Conservation (phyloP, 345 rosid species). For the Eucalyptus albens region DNA sequence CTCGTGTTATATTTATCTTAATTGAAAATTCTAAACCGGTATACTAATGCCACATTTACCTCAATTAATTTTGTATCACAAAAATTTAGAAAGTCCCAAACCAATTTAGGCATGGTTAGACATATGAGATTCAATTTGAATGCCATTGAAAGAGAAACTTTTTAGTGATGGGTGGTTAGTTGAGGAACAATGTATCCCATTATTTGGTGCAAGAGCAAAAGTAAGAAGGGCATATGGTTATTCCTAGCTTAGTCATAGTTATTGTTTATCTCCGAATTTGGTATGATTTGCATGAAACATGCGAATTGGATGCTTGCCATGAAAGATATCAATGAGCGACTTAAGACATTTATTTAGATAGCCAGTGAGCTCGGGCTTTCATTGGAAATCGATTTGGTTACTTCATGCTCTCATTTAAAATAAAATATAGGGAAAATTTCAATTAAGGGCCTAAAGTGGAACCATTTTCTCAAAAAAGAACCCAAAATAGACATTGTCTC, state of each 20-base stretch:
- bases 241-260: too few relatives aligned
- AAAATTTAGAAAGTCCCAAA: neutral
- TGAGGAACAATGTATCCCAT: too few relatives aligned
- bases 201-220: too few relatives aligned
- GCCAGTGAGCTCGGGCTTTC: accelerated
- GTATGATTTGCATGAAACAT: neutral
- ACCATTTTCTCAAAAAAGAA: too few relatives aligned
- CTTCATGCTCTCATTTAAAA: accelerated
- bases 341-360: accelerated
- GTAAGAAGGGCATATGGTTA: too few relatives aligned
- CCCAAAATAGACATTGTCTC: too few relatives aligned
- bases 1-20: accelerated
- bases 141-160: neutral
- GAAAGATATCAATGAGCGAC: too few relatives aligned
- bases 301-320: accelerated
- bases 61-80: accelerated
- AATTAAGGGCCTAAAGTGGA: too few relatives aligned
- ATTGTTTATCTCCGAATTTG: neutral
- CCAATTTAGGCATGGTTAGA: slow-evolving; percentile 32
- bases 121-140: slow-evolving; percentile 46
- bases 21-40: accelerated
- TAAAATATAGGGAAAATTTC: too few relatives aligned
- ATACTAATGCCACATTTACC: accelerated
- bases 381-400: accelerated
- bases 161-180: too few relatives aligned